Base-by-base conservation (phyloP, 116 monocot genomes). In the Posidonia oceanica region DNA sequence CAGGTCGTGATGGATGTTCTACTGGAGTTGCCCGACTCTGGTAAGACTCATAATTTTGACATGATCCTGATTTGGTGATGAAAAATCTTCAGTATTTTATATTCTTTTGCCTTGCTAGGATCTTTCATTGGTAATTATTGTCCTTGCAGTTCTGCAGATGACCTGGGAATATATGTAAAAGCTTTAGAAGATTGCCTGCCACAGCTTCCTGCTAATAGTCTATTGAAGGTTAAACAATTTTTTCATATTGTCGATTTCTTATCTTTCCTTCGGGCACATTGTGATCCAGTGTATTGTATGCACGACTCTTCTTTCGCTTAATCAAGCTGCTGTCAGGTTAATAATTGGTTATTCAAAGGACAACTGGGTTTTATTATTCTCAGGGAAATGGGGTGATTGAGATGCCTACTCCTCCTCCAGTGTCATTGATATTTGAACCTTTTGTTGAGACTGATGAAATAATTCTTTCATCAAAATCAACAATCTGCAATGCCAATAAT, bases 1-100 rank as follows among this genome's bases (percentile, higher is more conserved):
- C 95, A 66, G 84, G 84, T 84, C 78, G 88, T 75, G 95, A 95
- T 84, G 95, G 95, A 76, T 95, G 95, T 77, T 95, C 95, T 56
- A 88, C 95, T 73, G 95, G 95, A 63, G 95, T 95, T 69, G 91
- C 95, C 60, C 84, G 86, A 75, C 70, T 95, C 56, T 71, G 91
- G 95, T 95, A 76, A 70, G 52, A 29, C 29, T 29, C 41, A 7
- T 1, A 16, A 14, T 55, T 13, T 65, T 15, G 16, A 12, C 29
- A 51, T 67, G 41, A 20, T 67, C 42, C 51, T 53, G 2, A 12
- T 39, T 38, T 65, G 48, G 12, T 48, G 48, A 12, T 48, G 7
- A 2, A 48, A 48, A 48, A 12, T 10, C 12, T 48, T 48, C 48
- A 48, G 48, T 48, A 48, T 48, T 29, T 29, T 29, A 29, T 23